These are phyloP conservation scores for Annulohypoxylon truncatum DNA, from an alignment of 2,329 filamentous ascomycete species.

Conservation along the genomic window DNA sequence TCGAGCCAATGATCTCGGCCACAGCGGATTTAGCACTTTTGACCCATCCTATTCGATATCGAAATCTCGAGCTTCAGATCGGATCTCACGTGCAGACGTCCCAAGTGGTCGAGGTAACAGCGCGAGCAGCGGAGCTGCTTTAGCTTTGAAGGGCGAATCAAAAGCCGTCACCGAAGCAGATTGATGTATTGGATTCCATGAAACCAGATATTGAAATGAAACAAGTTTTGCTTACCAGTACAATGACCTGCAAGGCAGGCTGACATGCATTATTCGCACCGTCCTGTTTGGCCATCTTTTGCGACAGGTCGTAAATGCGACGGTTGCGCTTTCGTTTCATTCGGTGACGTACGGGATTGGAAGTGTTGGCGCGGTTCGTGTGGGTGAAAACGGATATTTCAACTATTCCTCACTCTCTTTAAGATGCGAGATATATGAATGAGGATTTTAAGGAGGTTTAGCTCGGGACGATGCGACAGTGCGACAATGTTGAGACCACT, in stretches of 20 bases:
- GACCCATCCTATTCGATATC: slow-evolving; percentile 18
- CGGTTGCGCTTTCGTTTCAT: slow-evolving; percentile 25
- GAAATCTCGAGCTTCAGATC: slow-evolving; percentile 26
- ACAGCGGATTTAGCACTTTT: slow-evolving; percentile 1
- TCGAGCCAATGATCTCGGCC: slow-evolving; percentile 8
- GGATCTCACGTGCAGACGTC: slow-evolving; percentile 34
- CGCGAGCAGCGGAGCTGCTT: slow-evolving; percentile 18
- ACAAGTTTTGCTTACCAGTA: slow-evolving; percentile 69
- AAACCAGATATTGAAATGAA: slow-evolving; percentile 30
- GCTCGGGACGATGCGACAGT: slow-evolving; percentile 17
- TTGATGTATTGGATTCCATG: slow-evolving; percentile 22
- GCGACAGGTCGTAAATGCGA: slow-evolving; percentile 27
- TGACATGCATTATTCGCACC: slow-evolving; percentile 35
- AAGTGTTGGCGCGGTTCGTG: not conserved
- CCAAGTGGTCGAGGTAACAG: slow-evolving; percentile 28
- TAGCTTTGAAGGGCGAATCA: slow-evolving; percentile 36
- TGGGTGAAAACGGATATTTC: slow-evolving; percentile 2
- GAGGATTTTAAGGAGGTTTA: slow-evolving; percentile 6
- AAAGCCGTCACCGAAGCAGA: slow-evolving; percentile 17
- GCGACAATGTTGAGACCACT: slow-evolving; percentile 20
- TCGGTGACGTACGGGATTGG: slow-evolving; percentile 1
- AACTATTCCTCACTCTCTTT: not conserved
- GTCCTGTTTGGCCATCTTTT: slow-evolving; percentile 40
- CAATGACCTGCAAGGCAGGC: slow-evolving; percentile 77
- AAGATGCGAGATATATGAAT: not conserved